Percentiles rank a stretch among this genome's conserved stretches.
phyloP scores from a whole-genome alignment of 768 basidiomycete species.

The Cantharellus cinnabarinus region DNA sequence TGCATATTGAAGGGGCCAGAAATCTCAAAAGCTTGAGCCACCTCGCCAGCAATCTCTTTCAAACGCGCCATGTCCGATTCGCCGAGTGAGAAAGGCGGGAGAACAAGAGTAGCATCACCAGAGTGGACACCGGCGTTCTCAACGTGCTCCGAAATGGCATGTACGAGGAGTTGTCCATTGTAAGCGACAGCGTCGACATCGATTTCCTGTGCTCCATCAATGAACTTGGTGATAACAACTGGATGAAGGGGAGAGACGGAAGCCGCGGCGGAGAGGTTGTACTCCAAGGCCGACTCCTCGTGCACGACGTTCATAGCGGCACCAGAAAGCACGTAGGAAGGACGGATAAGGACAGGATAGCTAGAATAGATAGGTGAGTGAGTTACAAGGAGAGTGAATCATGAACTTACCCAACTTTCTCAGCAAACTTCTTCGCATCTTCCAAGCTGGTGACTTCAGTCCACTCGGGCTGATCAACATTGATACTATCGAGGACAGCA shows the following conservation, averaged over 20 bases:
- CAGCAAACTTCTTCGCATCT: constrained; percentile 80
- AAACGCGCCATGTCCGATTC: constrained; percentile 63
- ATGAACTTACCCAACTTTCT: constrained; percentile 48
- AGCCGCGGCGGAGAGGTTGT: constrained; percentile 92
- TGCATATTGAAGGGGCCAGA: constrained; percentile 99
- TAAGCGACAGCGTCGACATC: constrained; percentile 95
- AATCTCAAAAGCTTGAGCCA: constrained; percentile 85
- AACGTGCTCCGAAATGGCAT: constrained; percentile 94
- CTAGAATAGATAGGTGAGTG: constrained; percentile 19
- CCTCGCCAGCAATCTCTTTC: constrained; percentile 87
- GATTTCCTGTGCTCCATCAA: constrained; percentile 92
- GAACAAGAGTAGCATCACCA: constrained; percentile 91
- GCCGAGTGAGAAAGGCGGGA: constrained; percentile 75
- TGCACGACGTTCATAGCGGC: constrained; percentile 99
- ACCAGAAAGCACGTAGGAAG: constrained; percentile 94
- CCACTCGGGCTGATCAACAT: constrained; percentile 96
- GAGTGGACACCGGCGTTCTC: constrained; percentile 98
- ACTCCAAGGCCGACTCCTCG: constrained; percentile 72
- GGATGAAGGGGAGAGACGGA: constrained; percentile 93
- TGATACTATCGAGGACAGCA: constrained; percentile 79
- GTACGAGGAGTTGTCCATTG: constrained; percentile 76
- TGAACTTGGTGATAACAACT: constrained; percentile 98
- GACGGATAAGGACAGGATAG: constrained; percentile 94
- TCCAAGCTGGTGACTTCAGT: constrained; percentile 72
- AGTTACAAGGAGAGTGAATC: background rate